A percentile compares a stretch with the other conserved stretches of the same genome.
Conservation (phyloP, 345 rosid genomes). For the Turnera subulata region DNA sequence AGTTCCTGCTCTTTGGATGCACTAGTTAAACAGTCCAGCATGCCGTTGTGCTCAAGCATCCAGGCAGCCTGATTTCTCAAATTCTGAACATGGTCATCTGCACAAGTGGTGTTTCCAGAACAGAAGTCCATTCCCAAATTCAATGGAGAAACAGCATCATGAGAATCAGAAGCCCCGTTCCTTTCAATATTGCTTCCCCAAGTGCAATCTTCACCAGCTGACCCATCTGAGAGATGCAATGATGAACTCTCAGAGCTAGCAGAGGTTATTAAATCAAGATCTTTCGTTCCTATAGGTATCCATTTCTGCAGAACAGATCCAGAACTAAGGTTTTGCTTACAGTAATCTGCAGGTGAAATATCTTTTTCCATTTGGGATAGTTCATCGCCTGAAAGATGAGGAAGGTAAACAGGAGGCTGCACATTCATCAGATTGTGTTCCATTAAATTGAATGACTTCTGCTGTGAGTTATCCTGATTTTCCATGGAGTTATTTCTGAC, state of each 20-base stretch:
- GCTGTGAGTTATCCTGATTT: constrained; percentile 9
- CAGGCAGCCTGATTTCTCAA: constrained; percentile 7
- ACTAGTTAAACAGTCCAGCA: constrained; percentile 14
- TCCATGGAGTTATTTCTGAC: constrained; percentile 9
- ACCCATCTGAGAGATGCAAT: constrained; percentile 13
- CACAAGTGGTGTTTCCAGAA: constrained; percentile 14
- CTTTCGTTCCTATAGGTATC: constrained; percentile 41
- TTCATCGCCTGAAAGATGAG: constrained; percentile 33
- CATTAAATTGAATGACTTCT: constrained; percentile 16
- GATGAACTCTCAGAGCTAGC: constrained; percentile 11
- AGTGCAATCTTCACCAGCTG: constrained; percentile 19
- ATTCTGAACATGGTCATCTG: constrained; percentile 7
- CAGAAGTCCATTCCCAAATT: constrained; percentile 7
- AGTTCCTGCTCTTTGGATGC: constrained; percentile 16
- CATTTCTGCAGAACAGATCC: constrained; percentile 41
- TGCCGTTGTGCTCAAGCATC: constrained; percentile 11
- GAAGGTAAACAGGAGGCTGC: constrained; percentile 21
- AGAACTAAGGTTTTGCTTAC: constrained; percentile 34
- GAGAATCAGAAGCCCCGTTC: constrained; percentile 17
- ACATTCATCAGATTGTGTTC: constrained; percentile 16
- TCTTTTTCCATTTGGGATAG: constrained; percentile 30
- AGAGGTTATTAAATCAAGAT: constrained; percentile 16
- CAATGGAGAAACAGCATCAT: constrained; percentile 13
- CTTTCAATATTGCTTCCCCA: constrained; percentile 18
- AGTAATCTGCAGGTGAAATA: constrained; percentile 23